These are phyloP conservation scores for Histomonas meleagridis DNA, from an alignment of 208 protist species.

Conservation along the genomic window DNA sequence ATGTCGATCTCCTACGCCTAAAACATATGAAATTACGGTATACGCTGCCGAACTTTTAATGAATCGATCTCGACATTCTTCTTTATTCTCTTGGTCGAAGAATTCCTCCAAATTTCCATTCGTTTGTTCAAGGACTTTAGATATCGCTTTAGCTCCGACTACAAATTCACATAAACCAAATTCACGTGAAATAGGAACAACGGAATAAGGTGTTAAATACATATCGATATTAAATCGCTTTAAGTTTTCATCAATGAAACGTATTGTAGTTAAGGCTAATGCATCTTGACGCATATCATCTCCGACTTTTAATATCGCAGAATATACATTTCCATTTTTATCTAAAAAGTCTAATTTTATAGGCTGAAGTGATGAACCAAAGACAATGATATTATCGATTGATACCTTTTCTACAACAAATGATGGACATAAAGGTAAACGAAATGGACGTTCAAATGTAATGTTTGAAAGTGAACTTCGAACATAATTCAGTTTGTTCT, in stretches of 20 bases:
- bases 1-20: conserved; percentile 47
- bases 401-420: not conserved
- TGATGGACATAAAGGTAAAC: not conserved
- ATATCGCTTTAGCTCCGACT: not conserved
- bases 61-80: not conserved
- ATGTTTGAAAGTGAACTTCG: not conserved
- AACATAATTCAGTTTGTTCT: not conserved
- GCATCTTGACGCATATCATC: conserved; percentile 38
- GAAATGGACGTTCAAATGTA: not conserved
- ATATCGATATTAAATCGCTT: conserved; percentile 29
- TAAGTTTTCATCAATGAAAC: conserved; percentile 34
- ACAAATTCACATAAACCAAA: conserved; percentile 32
- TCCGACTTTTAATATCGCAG: not conserved
- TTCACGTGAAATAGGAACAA: not conserved
- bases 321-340: not conserved
- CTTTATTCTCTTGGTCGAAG: not conserved
- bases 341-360: not conserved
- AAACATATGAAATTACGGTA: conserved; percentile 43
- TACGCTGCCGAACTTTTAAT: conserved; percentile 40
- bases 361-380: not conserved
- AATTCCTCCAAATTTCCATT: not conserved
- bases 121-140: not conserved
- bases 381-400: conserved; percentile 14
- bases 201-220: conserved; percentile 11
- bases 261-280: not conserved